Conservation (phyloP, 208 protist species). For the Porcisia hertigi region DNA sequence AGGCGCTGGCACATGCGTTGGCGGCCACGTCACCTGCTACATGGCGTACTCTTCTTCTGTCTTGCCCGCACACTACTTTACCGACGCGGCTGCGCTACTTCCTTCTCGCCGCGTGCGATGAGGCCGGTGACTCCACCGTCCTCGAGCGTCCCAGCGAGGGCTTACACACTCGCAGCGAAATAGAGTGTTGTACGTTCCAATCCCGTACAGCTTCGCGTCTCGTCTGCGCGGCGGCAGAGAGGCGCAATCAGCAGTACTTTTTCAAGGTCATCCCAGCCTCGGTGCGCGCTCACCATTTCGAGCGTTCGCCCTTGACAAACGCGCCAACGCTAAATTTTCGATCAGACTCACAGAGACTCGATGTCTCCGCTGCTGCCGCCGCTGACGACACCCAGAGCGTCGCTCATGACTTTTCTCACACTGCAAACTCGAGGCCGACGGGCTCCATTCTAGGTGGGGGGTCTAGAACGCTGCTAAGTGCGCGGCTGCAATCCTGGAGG, state of each 20-base stretch:
- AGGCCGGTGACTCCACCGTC: neutral
- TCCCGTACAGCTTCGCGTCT: slow-evolving; percentile 35
- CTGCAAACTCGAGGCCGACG: neutral
- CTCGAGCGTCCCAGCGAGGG: neutral
- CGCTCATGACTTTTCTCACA: neutral
- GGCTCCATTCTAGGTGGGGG: no score
- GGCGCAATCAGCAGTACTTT: slow-evolving; percentile 55
- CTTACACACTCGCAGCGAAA: neutral
- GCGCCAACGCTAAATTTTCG: neutral
- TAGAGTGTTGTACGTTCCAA: slow-evolving; percentile 63
- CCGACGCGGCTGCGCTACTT: slow-evolving; percentile 12
- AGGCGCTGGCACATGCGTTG: slow-evolving; percentile 12
- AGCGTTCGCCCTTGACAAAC: slow-evolving; percentile 3
- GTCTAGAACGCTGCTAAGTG: no score
- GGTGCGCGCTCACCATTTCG: slow-evolving; percentile 42
- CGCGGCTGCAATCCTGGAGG: slow-evolving; percentile 15
- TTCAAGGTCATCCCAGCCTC: slow-evolving; percentile 51
- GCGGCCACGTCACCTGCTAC: slow-evolving; percentile 6
- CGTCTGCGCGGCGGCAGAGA: slow-evolving; percentile 43
- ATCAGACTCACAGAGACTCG: no score
- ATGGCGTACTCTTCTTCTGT: slow-evolving; percentile 12
- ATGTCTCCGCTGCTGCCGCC: neutral
- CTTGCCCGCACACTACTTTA: neutral
- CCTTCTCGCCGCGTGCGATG: slow-evolving; percentile 8
- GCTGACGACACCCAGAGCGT: neutral